Conservation (phyloP, 371 early-diverging fungal genomes). For the Apophysomyces ossiformis region DNA sequence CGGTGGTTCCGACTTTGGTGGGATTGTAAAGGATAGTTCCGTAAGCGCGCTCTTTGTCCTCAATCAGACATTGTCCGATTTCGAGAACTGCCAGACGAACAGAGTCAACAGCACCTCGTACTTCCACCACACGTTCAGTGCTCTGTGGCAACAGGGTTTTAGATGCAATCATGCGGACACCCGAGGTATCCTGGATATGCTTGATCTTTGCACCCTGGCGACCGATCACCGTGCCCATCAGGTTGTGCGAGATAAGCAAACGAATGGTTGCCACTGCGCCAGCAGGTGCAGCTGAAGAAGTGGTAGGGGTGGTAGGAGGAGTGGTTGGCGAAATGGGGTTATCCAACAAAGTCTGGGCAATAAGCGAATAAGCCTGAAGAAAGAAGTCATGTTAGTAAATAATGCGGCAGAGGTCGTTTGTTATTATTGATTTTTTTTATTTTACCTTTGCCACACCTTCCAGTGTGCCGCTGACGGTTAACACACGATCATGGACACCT, state of each 20-base stretch:
- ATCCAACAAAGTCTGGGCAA: constrained; percentile 84
- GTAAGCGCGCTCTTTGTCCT: constrained; percentile 55
- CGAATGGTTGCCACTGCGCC: constrained; percentile 55
- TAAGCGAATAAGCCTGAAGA: constrained; percentile 39
- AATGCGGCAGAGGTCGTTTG: background rate
- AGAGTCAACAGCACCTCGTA: constrained; percentile 76
- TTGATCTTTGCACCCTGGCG: constrained; percentile 87
- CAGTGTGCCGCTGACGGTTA: constrained; percentile 82
- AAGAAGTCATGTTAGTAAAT: background rate
- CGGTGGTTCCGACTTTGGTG: constrained; percentile 34
- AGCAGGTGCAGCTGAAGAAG: constrained; percentile 14
- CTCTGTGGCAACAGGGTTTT: constrained; percentile 87
- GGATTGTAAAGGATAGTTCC: constrained; percentile 57
- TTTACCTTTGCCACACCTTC: constrained; percentile 74
- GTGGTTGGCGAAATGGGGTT: constrained; percentile 48
- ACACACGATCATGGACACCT: constrained; percentile 84
- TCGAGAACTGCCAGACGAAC: constrained; percentile 81
- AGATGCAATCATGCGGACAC: constrained; percentile 82
- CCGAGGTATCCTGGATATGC: constrained; percentile 83
- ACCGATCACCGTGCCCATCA: constrained; percentile 91
- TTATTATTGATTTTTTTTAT: background rate
- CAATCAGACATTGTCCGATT: constrained; percentile 52
- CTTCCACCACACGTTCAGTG: constrained; percentile 86
- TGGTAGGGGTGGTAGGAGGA: constrained; percentile 40
- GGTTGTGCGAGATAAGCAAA: constrained; percentile 80